These are phyloP conservation scores for Candida endomychidarum DNA, from an alignment of 805 yeast genomes.

Conservation along the genomic window DNA sequence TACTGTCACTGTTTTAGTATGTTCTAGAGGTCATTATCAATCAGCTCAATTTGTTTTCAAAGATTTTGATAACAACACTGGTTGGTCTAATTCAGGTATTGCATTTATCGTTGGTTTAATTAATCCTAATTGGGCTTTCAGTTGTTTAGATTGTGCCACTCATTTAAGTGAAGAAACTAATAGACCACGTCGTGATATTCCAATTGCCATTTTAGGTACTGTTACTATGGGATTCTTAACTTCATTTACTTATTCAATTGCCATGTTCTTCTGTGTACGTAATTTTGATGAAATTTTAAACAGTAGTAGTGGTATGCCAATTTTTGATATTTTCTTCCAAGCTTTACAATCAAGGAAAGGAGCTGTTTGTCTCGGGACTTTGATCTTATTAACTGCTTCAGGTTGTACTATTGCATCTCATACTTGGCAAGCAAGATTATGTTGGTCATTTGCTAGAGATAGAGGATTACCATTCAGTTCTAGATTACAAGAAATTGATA, in stretches of 20 bases:
- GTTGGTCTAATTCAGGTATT: slow-evolving; percentile 33
- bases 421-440: slow-evolving; percentile 45
- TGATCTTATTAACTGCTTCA: slow-evolving; percentile 34
- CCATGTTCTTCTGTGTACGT: slow-evolving; percentile 40
- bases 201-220: slow-evolving; percentile 40
- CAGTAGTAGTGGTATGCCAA: slow-evolving; percentile 38
- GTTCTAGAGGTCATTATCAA: slow-evolving; percentile 35
- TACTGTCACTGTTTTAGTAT: slow-evolving; percentile 38
- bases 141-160: slow-evolving; percentile 42
- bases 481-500: slow-evolving; percentile 35
- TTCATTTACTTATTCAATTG: slow-evolving; percentile 38
- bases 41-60: slow-evolving; percentile 25
- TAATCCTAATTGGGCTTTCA: slow-evolving; percentile 39
- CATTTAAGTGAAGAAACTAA: slow-evolving; percentile 44
- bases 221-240: slow-evolving; percentile 42
- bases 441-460: slow-evolving; percentile 46
- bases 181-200: slow-evolving; percentile 38
- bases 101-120: slow-evolving; percentile 40
- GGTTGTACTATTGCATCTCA: slow-evolving; percentile 42
- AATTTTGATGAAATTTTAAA: slow-evolving; percentile 30
- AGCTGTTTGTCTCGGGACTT: slow-evolving; percentile 35
- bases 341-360: slow-evolving; percentile 36
- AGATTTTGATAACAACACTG: slow-evolving; percentile 22
- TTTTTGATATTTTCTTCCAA: slow-evolving; percentile 41
- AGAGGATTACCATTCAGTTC: slow-evolving; percentile 44